phyloP scores from a whole-genome alignment of 2,329 filamentous ascomycete species.

The Trichoderma citrinoviride region DNA sequence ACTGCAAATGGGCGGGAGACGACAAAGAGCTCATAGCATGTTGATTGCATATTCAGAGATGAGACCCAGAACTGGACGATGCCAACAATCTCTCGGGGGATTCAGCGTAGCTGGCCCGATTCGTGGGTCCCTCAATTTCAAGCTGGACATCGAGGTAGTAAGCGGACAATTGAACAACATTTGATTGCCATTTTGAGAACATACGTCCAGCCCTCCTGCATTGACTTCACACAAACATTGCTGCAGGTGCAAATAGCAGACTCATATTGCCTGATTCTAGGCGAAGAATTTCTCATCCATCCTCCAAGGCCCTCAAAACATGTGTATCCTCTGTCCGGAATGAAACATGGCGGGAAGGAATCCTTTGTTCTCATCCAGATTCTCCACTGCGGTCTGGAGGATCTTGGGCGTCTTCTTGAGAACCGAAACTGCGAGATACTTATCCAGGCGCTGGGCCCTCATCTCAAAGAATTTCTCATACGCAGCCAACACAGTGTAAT shows the following conservation, averaged over 20 bases:
- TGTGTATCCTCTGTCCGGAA: not conserved
- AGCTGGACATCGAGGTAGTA: too few relatives aligned
- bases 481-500: not conserved
- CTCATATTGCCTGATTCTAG: too few relatives aligned
- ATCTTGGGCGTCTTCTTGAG: conserved; percentile 13
- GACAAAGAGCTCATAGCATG: too few relatives aligned
- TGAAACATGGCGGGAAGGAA: conserved; percentile 15
- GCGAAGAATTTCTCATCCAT: not conserved
- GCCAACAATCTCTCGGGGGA: too few relatives aligned
- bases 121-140: too few relatives aligned
- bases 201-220: too few relatives aligned
- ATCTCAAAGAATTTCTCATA: conserved; percentile 2
- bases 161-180: not conserved
- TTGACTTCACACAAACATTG: not conserved
- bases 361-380: not conserved
- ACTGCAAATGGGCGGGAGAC: not conserved
- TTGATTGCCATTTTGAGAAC: not conserved
- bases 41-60: too few relatives aligned
- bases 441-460: conserved; percentile 3
- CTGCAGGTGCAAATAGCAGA: not conserved
- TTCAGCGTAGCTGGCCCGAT: too few relatives aligned
- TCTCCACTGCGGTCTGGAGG: conserved; percentile 6
- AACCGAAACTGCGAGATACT: not conserved
- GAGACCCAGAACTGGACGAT: too few relatives aligned
- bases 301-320: not conserved